These are phyloP conservation scores for Parmelia sp. DNA, from an alignment of 495 filamentous ascomycete species.

Conservation along the genomic window DNA sequence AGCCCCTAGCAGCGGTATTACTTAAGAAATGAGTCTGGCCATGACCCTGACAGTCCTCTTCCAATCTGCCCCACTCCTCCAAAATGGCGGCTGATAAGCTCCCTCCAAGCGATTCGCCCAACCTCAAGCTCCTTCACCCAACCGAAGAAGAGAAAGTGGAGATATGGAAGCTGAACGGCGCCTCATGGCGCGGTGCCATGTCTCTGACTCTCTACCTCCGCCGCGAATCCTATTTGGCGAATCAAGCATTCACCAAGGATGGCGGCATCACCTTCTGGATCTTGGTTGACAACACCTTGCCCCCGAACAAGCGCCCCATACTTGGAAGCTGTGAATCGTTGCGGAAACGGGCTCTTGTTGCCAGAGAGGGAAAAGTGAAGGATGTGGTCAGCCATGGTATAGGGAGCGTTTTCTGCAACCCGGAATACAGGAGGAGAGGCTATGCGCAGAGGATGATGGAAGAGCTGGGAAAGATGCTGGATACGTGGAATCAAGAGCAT, in stretches of 20 bases:
- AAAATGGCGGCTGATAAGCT: slow-evolving; percentile 30
- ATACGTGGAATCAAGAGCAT: slow-evolving; percentile 46
- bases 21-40: neutral
- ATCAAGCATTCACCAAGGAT: slow-evolving; percentile 60
- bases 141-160: slow-evolving; percentile 56
- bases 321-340: slow-evolving; percentile 80
- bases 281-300: slow-evolving; percentile 53
- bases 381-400: slow-evolving; percentile 73
- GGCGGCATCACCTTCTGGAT: slow-evolving; percentile 83
- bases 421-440: slow-evolving; percentile 62
- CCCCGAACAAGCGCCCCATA: slow-evolving; percentile 51
- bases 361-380: slow-evolving; percentile 42
- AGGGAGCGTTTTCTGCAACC: slow-evolving; percentile 78
- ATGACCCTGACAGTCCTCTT: neutral
- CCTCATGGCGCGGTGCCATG: slow-evolving; percentile 65
- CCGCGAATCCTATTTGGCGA: slow-evolving; percentile 65
- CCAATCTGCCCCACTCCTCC: neutral
- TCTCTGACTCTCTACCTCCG: slow-evolving; percentile 62
- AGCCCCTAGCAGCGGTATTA: neutral
- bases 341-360: slow-evolving; percentile 63
- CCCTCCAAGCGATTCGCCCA: slow-evolving; percentile 52
- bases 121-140: slow-evolving; percentile 60
- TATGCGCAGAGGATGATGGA: slow-evolving; percentile 71
- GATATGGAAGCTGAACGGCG: slow-evolving; percentile 62
- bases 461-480: slow-evolving; percentile 46